phyloP scores from a whole-genome alignment of 2,329 filamentous ascomycete genomes.

The Incumbomyces lentus region DNA sequence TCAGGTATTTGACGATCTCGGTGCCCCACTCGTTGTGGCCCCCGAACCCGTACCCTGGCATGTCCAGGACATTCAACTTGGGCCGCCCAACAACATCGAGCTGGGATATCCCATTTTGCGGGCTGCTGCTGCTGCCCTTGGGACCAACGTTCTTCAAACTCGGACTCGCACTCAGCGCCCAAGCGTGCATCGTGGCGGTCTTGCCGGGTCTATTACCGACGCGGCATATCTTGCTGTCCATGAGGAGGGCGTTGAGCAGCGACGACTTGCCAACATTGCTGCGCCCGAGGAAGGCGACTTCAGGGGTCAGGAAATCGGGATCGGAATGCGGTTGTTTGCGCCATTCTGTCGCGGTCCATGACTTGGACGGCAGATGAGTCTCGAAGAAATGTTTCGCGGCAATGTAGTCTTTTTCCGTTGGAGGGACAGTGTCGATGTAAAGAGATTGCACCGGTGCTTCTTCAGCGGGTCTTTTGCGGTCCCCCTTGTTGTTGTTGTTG shows the following conservation, averaged over 20 bases:
- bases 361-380: conserved; percentile 40
- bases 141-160: conserved; percentile 21
- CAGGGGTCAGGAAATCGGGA: conserved; percentile 36
- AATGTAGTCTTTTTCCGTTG: conserved; percentile 31
- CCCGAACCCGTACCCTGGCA: conserved; percentile 60
- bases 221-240: conserved; percentile 20
- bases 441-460: conserved; percentile 7
- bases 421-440: conserved; percentile 42
- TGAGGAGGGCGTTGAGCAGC: conserved; percentile 54
- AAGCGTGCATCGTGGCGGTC: conserved; percentile 57
- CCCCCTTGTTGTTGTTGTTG: no score
- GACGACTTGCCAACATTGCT: conserved; percentile 62
- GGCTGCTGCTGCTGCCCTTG: conserved; percentile 21
- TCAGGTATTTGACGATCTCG: conserved; percentile 60
- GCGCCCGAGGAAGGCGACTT: conserved; percentile 58
- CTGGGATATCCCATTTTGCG: no score
- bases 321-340: conserved; percentile 44
- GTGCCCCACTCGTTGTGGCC: conserved; percentile 52
- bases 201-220: conserved; percentile 42
- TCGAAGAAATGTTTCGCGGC: conserved; percentile 37
- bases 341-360: conserved; percentile 53
- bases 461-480: no score
- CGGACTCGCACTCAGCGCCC: conserved; percentile 47
- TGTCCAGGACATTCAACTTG: conserved; percentile 54
- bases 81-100: conserved; percentile 24